Evolutionary conservation across 2,329 filamentous ascomycete genomes (phyloP).

Genomic region (Talaromyces sp.): DNA sequence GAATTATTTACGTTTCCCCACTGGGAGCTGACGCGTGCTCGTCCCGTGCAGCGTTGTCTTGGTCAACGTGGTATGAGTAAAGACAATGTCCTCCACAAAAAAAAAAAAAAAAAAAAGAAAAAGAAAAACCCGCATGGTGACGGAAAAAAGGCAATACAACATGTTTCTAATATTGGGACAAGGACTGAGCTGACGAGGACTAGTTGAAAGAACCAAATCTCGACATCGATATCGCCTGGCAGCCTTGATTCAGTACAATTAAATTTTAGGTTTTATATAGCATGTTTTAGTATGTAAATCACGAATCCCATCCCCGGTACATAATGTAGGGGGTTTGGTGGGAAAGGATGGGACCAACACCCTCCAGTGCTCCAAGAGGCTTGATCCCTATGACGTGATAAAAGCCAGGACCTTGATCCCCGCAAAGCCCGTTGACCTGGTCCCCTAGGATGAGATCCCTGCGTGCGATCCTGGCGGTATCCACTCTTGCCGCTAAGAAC

Average conservation of each 20-base stretch:
- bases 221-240: too few relatives aligned
- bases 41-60: constrained; percentile 22
- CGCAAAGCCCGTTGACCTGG: constrained; percentile 29
- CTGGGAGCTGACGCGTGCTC: constrained; percentile 40
- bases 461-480: constrained; percentile 34
- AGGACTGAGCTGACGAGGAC: too few relatives aligned
- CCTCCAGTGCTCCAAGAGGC: not conserved
- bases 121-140: not conserved
- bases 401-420: constrained; percentile 17
- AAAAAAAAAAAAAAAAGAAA: too few relatives aligned
- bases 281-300: not conserved
- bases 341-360: not conserved
- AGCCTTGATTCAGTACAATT: not conserved
- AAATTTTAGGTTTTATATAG: not conserved
- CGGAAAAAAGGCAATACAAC: not conserved
- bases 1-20: constrained; percentile 10
- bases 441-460: constrained; percentile 28
- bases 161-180: not conserved
- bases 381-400: constrained; percentile 20
- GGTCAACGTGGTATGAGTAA: constrained; percentile 22
- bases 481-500: constrained; percentile 26
- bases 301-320: not conserved
- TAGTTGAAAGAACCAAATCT: too few relatives aligned
- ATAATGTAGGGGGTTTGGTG: not conserved
- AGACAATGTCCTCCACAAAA: not conserved